phyloP scores from a whole-genome alignment of 2,329 filamentous ascomycete genomes.

The Xylaria sp. region DNA sequence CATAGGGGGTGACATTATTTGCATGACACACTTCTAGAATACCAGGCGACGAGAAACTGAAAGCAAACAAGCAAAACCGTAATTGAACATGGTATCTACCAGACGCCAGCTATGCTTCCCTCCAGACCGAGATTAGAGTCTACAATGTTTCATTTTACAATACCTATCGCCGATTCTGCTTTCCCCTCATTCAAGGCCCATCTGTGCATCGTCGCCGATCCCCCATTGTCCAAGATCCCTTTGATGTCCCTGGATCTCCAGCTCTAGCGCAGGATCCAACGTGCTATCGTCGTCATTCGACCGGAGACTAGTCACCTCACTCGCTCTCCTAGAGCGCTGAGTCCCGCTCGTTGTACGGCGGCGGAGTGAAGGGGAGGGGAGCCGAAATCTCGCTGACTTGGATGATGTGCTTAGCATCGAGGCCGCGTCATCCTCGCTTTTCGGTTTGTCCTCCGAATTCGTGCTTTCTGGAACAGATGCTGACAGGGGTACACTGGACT shows the following conservation, averaged over 20 bases:
- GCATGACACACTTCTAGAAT: background rate
- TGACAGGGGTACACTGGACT: constrained; percentile 6
- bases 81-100: constrained; percentile 45
- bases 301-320: constrained; percentile 56
- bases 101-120: constrained; percentile 38
- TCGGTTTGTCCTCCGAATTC: constrained; percentile 33
- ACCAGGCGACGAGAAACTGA: background rate
- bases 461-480: constrained; percentile 28
- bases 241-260: constrained; percentile 64
- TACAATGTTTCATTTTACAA: constrained; percentile 9
- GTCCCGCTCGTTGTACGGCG: constrained; percentile 44
- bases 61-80: constrained; percentile 24
- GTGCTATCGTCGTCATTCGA: constrained; percentile 48
- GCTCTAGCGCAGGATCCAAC: constrained; percentile 54
- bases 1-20: background rate
- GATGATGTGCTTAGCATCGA: constrained; percentile 50
- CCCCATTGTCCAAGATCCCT: constrained; percentile 75
- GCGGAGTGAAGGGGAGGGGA: constrained; percentile 41
- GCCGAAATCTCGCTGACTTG: constrained; percentile 45
- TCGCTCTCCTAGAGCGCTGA: constrained; percentile 55
- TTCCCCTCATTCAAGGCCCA: constrained; percentile 75
- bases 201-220: constrained; percentile 83
- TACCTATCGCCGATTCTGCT: background rate
- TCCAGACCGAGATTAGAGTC: background rate
- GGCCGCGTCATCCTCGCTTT: constrained; percentile 46